A percentile compares a stretch with the other conserved stretches of the same genome.
Evolutionary conservation across 768 basidiomycete species (phyloP).

Genomic region (Boletellus sp.): DNA sequence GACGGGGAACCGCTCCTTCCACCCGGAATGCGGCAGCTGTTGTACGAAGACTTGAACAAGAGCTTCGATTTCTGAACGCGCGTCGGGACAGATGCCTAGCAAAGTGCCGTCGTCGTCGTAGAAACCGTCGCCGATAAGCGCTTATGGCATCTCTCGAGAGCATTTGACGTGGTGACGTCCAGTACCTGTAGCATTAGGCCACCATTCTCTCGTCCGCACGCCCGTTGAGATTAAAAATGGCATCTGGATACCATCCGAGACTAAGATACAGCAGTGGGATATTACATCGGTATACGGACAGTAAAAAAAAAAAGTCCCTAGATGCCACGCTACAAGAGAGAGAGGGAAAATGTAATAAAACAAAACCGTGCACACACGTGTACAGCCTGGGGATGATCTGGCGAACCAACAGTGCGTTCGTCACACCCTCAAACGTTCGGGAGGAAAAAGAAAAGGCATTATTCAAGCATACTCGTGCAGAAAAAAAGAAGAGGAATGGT

Average conservation of each 20-base stretch:
- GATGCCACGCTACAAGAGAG: neutral
- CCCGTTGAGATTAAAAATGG: neutral
- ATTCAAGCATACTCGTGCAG: too few relatives aligned
- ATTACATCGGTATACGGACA: conserved; percentile 20
- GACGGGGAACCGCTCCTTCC: conserved; percentile 71
- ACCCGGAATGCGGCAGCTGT: conserved; percentile 82
- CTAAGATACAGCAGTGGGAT: conserved; percentile 23
- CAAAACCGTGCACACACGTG: neutral
- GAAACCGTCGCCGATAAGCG: too few relatives aligned
- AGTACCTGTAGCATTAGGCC: neutral
- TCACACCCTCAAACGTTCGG: neutral
- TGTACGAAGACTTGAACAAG: conserved; percentile 84
- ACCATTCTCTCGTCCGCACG: neutral
- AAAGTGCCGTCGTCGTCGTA: too few relatives aligned
- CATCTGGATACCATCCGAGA: neutral
- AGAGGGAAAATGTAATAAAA: neutral
- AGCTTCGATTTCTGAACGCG: conserved; percentile 54
- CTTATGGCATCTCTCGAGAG: too few relatives aligned
- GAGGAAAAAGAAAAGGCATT: too few relatives aligned
- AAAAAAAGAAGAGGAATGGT: too few relatives aligned
- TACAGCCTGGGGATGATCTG: neutral
- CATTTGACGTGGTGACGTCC: too few relatives aligned
- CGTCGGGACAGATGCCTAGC: too few relatives aligned
- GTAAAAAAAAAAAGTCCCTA: conserved; percentile 6
- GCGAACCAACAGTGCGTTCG: neutral